Percentiles rank a stretch among this genome's conserved stretches.
These are phyloP conservation scores for Fusarium tjaetaba DNA, from an alignment of 2,329 filamentous ascomycete genomes.

Conservation along the genomic window DNA sequence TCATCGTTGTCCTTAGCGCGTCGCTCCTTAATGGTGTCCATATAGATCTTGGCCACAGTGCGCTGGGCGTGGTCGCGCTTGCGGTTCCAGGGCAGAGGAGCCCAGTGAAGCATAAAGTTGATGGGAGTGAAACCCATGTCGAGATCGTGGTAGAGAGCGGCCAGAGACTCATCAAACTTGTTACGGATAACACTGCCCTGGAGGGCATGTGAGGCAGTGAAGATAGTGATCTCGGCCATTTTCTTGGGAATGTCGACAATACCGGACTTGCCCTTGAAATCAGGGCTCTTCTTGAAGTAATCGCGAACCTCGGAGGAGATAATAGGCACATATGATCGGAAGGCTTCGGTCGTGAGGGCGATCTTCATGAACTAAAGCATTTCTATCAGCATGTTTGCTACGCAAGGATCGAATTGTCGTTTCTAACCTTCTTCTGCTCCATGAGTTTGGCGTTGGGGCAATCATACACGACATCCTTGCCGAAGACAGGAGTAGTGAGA, in stretches of 20 bases:
- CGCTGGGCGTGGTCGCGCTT: constrained; percentile 81
- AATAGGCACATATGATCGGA: constrained; percentile 79
- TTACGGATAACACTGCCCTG: constrained; percentile 86
- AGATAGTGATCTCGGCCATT: constrained; percentile 89
- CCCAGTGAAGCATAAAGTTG: constrained; percentile 92
- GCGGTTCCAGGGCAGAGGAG: constrained; percentile 87
- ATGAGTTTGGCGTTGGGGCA: constrained; percentile 92
- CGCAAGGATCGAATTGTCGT: background rate
- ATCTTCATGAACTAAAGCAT: constrained; percentile 78
- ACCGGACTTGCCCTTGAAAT: constrained; percentile 75
- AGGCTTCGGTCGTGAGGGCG: constrained; percentile 78
- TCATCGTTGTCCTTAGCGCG: constrained; percentile 63
- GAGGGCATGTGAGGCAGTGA: constrained; percentile 85
- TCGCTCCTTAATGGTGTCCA: constrained; percentile 81
- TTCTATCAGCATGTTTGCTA: constrained; percentile 23
- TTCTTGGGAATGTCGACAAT: constrained; percentile 76
- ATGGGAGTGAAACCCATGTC: constrained; percentile 90
- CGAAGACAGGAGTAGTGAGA: constrained; percentile 78
- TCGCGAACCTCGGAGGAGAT: constrained; percentile 79
- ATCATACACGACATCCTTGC: constrained; percentile 88
- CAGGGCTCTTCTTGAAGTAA: constrained; percentile 74
- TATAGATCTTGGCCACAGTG: constrained; percentile 84
- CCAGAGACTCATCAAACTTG: constrained; percentile 82
- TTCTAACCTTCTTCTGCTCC: constrained; percentile 89
- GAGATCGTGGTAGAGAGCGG: constrained; percentile 85